A percentile compares a stretch with the other conserved stretches of the same genome.
phyloP scores from a whole-genome alignment of 352 stramenopile genomes.

The Pythium apleroticum region DNA sequence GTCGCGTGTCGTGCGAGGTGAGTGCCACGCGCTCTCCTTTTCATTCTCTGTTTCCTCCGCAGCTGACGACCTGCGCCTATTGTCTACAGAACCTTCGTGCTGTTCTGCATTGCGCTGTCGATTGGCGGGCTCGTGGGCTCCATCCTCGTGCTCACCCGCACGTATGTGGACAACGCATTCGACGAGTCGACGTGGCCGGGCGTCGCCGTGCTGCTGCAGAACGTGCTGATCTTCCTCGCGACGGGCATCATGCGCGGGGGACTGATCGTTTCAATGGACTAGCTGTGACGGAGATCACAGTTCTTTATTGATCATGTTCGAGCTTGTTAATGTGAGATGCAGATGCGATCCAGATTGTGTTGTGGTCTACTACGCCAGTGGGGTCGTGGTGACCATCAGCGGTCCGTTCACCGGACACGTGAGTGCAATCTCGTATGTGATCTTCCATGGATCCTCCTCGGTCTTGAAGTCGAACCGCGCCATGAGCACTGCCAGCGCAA shows the following conservation, averaged over 20 bases:
- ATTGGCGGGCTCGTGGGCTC: constrained; percentile 40
- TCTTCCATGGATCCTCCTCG: constrained; percentile 37
- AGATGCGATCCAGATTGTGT: too few species aligned
- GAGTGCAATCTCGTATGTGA: constrained; percentile 54
- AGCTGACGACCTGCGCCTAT: background rate
- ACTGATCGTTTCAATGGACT: constrained; percentile 33
- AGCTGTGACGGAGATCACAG: background rate
- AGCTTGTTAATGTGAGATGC: too few species aligned
- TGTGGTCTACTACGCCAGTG: background rate
- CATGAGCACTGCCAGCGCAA: constrained; percentile 46
- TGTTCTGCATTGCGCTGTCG: constrained; percentile 50
- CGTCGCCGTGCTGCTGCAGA: constrained; percentile 60
- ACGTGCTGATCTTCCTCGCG: constrained; percentile 54
- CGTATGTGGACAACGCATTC: constrained; percentile 55
- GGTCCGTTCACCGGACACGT: constrained; percentile 39
- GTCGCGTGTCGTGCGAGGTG: constrained; percentile 47
- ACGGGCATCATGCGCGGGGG: constrained; percentile 59
- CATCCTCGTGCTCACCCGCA: constrained; percentile 62
- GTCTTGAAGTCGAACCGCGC: constrained; percentile 52
- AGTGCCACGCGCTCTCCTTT: too few species aligned
- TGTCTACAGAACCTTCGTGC: constrained; percentile 42
- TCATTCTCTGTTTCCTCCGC: too few species aligned
- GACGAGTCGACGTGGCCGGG: constrained; percentile 61
- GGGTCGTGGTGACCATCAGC: constrained; percentile 26
- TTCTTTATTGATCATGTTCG: too few species aligned